Evolutionary conservation across 192 early-diverging fungal species (phyloP), one percentile per base, ranked within the genome.

Genomic region (Podila horticola): DNA sequence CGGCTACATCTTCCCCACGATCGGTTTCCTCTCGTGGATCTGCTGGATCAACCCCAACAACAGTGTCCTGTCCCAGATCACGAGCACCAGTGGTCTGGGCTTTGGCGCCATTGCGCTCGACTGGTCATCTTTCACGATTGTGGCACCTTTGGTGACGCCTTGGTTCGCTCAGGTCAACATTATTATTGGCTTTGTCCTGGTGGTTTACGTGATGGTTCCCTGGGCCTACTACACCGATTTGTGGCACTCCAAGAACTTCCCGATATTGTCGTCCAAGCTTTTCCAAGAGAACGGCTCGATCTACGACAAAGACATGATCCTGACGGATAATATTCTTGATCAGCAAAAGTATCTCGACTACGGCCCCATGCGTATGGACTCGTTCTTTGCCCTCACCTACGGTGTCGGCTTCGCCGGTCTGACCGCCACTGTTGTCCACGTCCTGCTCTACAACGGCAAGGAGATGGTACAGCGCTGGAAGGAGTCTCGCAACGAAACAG

Each of bases 361-460:
- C 55, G 77, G 70, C 1, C 88, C 85, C 59, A 64, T 89, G 29
- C 72, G 76, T 34, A 71, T 86, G 60, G 61, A 45, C 2, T 17
- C 41, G 0, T 45, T 45, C 41, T 45, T 45, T 45, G 41, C 41
- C 3, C 11, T 45, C 12, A 72, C 79, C 30, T 88, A 87, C 58
- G 79, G 74, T 69, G 67, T 88, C 15, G 74, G 76, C 26, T 87
- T 90, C 69, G 77, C 88, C 41, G 83, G 74, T 55, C 60, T 93
- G 69, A 72, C 85, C 17, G 72, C 87, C 36, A 64, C 86, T 3
- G 19, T 94, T 12, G 73, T 77, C 38, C 92, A 94, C 36, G 85
- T 88, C 4, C 63, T 84, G 1, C 84, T 94, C n/a, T 87, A 90
- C 71, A 84, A 94, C 75, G 91, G 93, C 29, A 81, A 86, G 67